A percentile compares a stretch with the other conserved stretches of the same genome.
These are phyloP conservation scores for Leonotis leonurus DNA, from an alignment of 257 asterid species.

Conservation along the genomic window DNA sequence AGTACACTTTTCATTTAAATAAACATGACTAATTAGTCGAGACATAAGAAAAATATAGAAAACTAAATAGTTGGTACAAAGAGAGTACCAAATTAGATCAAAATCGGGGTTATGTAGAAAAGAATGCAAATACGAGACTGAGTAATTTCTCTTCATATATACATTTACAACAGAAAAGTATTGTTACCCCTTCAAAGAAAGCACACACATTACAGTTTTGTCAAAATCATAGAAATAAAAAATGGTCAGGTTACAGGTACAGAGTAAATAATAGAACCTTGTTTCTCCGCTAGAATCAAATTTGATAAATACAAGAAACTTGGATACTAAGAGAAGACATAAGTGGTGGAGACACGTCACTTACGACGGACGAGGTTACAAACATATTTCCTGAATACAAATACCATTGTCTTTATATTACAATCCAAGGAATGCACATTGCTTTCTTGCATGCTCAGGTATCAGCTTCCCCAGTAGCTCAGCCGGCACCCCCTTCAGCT, in stretches of 20 bases:
- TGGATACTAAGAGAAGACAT: background rate
- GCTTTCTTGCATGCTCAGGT: constrained; percentile 74
- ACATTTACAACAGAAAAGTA: no score
- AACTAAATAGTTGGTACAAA: no score
- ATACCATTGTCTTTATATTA: constrained; percentile 14
- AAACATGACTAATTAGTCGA: no score
- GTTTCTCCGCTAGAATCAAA: constrained; percentile 25
- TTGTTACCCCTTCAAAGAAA: no score
- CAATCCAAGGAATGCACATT: constrained; percentile 54
- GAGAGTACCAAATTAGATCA: no score
- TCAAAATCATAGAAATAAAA: constrained; percentile 12
- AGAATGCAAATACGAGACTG: no score
- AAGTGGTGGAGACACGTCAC: no score
- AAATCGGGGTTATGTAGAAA: no score
- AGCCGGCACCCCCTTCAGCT: constrained; percentile 52
- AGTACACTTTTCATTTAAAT: no score
- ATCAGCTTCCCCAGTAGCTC: constrained; percentile 60
- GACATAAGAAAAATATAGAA: no score
- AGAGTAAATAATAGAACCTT: constrained; percentile 11
- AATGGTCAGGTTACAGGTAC: constrained; percentile 23
- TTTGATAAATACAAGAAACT: constrained; percentile 29
- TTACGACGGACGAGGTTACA: no score
- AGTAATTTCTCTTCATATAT: no score
- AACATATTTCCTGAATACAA: background rate
- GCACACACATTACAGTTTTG: constrained; percentile 27